These are phyloP conservation scores for Chara braunii DNA, from an alignment of 139 green algal species.

Conservation along the genomic window DNA sequence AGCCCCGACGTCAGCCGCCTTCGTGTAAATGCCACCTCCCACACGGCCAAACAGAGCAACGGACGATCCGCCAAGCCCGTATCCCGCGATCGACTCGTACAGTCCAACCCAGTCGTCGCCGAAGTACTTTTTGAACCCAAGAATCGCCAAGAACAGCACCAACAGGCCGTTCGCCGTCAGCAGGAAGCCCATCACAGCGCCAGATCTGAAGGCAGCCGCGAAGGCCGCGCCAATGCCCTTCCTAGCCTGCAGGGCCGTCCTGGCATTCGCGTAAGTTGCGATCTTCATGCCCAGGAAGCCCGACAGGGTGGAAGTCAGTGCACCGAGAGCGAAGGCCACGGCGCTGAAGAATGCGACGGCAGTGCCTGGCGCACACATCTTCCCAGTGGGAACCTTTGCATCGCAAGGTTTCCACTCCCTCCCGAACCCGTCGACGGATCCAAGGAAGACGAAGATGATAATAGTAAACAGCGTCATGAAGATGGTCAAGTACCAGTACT, in stretches of 20 bases:
- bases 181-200: constrained; percentile 97
- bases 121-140: constrained; percentile 51
- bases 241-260: constrained; percentile 85
- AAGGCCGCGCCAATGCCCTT: constrained; percentile 91
- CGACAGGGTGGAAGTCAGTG: constrained; percentile 77
- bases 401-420: constrained; percentile 2
- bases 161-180: constrained; percentile 49
- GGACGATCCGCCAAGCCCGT: constrained; percentile 85
- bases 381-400: constrained; percentile 34
- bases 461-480: constrained; percentile 71
- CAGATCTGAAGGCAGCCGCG: constrained; percentile 90
- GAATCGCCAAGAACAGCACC: constrained; percentile 41
- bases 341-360: constrained; percentile 59
- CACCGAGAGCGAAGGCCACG: constrained; percentile 85
- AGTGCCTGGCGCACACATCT: constrained; percentile 30
- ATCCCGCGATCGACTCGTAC: constrained; percentile 94
- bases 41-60: constrained; percentile 95
- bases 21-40: constrained; percentile 94
- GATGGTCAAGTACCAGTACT: constrained; percentile 74
- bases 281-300: constrained; percentile 96
- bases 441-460: constrained; percentile 86
- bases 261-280: constrained; percentile 92
- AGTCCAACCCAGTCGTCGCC: constrained; percentile 83
- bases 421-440: constrained; percentile 36
- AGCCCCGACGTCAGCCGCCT: constrained; percentile 94